Evolutionary conservation across 2,329 filamentous ascomycete species (phyloP).

Genomic region (Fusarium sp.): DNA sequence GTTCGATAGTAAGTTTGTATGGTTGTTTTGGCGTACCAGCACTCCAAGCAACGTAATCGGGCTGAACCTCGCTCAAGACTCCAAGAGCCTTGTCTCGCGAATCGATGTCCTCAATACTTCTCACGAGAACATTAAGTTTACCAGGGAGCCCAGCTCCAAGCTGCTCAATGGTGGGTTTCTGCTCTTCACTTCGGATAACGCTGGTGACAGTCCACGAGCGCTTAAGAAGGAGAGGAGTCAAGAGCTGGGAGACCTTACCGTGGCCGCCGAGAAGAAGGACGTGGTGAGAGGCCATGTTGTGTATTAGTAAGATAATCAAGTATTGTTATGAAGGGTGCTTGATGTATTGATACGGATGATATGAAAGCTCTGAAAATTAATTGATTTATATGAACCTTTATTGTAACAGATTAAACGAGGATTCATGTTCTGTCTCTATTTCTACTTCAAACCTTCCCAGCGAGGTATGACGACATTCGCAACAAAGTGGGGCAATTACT

Average conservation of each 20-base stretch:
- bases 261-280: slow-evolving; percentile 84
- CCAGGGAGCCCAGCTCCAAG: slow-evolving; percentile 69
- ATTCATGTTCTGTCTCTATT: slow-evolving; percentile 7
- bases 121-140: slow-evolving; percentile 74
- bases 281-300: slow-evolving; percentile 54
- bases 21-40: slow-evolving; percentile 62
- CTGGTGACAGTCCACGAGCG: slow-evolving; percentile 82
- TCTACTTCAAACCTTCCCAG: not conserved
- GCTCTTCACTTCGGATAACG: slow-evolving; percentile 78
- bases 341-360: not conserved
- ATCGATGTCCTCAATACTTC: slow-evolving; percentile 77
- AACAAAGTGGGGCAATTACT: slow-evolving; percentile 35
- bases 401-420: not conserved
- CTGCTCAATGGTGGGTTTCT: slow-evolving; percentile 71
- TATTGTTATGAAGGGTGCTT: not conserved
- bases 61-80: slow-evolving; percentile 69
- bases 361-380: not conserved
- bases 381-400: not conserved
- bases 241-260: slow-evolving; percentile 78
- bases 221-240: slow-evolving; percentile 80
- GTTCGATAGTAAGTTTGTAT: not conserved
- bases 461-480: slow-evolving; percentile 35
- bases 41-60: slow-evolving; percentile 76
- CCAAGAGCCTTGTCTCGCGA: slow-evolving; percentile 69
- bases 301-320: not conserved